These are phyloP conservation scores for Thielaviopsis musarum DNA, from an alignment of 2,329 filamentous ascomycete genomes.

Conservation along the genomic window DNA sequence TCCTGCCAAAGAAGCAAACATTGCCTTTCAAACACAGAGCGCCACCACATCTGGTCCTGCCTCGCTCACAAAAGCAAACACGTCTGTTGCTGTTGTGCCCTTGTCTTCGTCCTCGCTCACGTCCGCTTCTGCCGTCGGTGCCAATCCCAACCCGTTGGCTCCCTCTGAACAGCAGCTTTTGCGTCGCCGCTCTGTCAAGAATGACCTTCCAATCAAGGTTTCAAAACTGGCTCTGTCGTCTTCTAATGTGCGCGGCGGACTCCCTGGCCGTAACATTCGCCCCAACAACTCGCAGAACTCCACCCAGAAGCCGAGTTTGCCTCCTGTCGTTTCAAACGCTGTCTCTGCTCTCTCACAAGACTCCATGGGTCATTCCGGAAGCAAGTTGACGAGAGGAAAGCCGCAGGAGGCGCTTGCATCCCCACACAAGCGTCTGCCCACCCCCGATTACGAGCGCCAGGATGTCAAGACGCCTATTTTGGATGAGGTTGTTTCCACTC, in stretches of 20 bases:
- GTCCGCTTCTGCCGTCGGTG: background rate
- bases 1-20: no score
- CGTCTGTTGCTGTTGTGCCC: background rate
- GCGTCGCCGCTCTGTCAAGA: slow-evolving; percentile 34
- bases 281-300: slow-evolving; percentile 11
- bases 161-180: slow-evolving; percentile 22
- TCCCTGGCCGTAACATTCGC: slow-evolving; percentile 18
- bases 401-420: slow-evolving; percentile 10
- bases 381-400: slow-evolving; percentile 9
- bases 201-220: slow-evolving; percentile 29
- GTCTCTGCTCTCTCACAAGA: background rate
- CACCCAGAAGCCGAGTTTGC: background rate
- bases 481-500: slow-evolving; percentile 24
- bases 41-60: no score
- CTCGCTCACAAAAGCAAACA: background rate
- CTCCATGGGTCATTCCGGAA: slow-evolving; percentile 5
- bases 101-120: background rate
- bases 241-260: slow-evolving; percentile 11
- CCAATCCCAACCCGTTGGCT: slow-evolving; percentile 1
- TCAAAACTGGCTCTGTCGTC: slow-evolving; percentile 22
- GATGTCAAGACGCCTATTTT: slow-evolving; percentile 23
- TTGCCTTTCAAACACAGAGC: no score
- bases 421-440: slow-evolving; percentile 25
- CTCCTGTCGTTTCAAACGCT: background rate
- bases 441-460: slow-evolving; percentile 30